These are phyloP conservation scores for Ceriops tagal DNA, from an alignment of 345 rosid genomes.

Conservation along the genomic window DNA sequence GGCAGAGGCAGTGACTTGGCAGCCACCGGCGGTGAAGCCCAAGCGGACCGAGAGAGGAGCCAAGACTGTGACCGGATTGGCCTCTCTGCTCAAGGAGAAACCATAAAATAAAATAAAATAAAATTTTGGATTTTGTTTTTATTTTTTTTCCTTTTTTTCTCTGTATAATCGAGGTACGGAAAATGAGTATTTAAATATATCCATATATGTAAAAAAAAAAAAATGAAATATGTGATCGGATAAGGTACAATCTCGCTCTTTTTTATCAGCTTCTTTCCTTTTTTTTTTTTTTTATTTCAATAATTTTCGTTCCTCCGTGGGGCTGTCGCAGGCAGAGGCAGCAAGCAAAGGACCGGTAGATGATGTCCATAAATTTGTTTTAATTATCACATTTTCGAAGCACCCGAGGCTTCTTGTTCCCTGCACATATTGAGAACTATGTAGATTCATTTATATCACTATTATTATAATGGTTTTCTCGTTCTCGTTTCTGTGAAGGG, in stretches of 20 bases:
- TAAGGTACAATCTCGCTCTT: slow-evolving; percentile 15
- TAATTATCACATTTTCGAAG: no score
- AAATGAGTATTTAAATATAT: slow-evolving; percentile 1
- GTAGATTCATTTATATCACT: no score
- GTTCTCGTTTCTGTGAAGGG: slow-evolving; percentile 23
- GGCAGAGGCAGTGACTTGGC: slow-evolving; percentile 36
- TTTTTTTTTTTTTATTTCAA: not conserved
- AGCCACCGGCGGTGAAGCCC: slow-evolving; percentile 55
- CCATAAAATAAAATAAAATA: slow-evolving; percentile 31
- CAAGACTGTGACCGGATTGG: slow-evolving; percentile 82
- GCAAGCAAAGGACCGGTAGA: no score
- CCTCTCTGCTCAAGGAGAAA: slow-evolving; percentile 69
- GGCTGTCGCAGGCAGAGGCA: no score
- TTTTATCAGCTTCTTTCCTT: not conserved
- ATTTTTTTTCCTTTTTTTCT: slow-evolving; percentile 12
- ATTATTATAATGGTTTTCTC: not conserved
- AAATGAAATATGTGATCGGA: slow-evolving; percentile 20
- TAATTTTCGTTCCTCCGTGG: not conserved
- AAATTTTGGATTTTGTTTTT: slow-evolving; percentile 32
- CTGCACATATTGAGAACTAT: no score
- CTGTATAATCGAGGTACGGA: slow-evolving; percentile 5
- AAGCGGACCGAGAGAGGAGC: slow-evolving; percentile 55
- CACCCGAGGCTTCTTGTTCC: no score
- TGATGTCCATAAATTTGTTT: no score
- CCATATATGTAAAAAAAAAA: not conserved